A percentile compares a stretch with the other conserved stretches of the same genome.
Evolutionary conservation across 2,329 filamentous ascomycete species (phyloP).

Genomic region (Pseudocercospora cruenta): DNA sequence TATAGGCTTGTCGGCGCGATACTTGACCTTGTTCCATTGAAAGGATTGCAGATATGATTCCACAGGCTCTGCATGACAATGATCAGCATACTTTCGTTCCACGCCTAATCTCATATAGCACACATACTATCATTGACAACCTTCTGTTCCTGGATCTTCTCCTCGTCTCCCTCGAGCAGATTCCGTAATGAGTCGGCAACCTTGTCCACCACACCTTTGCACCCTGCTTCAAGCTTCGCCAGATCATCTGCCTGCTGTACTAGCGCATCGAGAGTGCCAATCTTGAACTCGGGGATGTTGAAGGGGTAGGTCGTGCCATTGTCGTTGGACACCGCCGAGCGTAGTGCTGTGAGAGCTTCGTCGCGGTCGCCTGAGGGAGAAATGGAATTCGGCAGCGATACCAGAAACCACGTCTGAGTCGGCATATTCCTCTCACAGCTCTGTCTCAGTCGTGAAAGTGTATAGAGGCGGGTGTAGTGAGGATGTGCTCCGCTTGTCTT

Average conservation of each 20-base stretch:
- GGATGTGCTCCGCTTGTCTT: not conserved
- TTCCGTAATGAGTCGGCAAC: slow-evolving; percentile 82
- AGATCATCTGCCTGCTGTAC: slow-evolving; percentile 97
- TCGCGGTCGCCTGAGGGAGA: slow-evolving; percentile 78
- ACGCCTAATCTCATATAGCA: not conserved
- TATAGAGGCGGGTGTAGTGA: not conserved
- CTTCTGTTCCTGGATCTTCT: slow-evolving; percentile 83
- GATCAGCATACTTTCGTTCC: not conserved
- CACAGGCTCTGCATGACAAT: slow-evolving; percentile 71
- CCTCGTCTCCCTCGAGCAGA: slow-evolving; percentile 82
- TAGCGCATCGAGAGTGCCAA: slow-evolving; percentile 90
- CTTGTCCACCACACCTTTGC: slow-evolving; percentile 82
- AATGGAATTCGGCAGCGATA: slow-evolving; percentile 87
- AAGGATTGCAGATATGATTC: slow-evolving; percentile 90
- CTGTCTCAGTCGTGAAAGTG: not conserved
- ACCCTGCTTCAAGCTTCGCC: slow-evolving; percentile 79
- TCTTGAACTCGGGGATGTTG: slow-evolving; percentile 91
- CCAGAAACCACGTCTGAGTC: slow-evolving; percentile 72
- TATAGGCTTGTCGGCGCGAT: slow-evolving; percentile 88
- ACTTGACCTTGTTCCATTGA: slow-evolving; percentile 97
- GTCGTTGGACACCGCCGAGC: slow-evolving; percentile 71
- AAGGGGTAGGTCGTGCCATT: slow-evolving; percentile 78
- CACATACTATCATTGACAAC: slow-evolving; percentile 87
- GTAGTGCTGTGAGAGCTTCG: slow-evolving; percentile 77
- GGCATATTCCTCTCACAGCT: slow-evolving; percentile 29